Evolutionary conservation across 129 eudicot genomes (phyloP), one percentile per base, ranked within the genome.

Genomic region (Solidago caesia): DNA sequence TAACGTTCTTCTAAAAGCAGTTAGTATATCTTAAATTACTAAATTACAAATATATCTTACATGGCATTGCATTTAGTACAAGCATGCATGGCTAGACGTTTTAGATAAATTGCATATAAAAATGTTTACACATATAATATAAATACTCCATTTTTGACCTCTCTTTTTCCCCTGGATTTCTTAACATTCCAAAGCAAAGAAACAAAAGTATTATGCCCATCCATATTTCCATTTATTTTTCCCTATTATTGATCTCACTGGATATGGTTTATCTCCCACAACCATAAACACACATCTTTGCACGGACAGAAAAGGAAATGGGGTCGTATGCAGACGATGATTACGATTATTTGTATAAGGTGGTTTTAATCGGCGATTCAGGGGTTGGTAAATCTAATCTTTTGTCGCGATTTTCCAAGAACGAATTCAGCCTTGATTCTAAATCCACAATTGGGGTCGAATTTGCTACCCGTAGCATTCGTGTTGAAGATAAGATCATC

Each of bases 351-450:
- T 79, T 79, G 64, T 79, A 45, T 66, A 79, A 79, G 79, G 78
- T 79, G 7, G 79, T 79, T 46, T 26, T 79, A 61, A 79, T 79
- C 8, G 83, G 83, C 0, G 83, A 79, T 58, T 79, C 83, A 11
- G 78, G 83, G 46, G 83, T 79, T 1, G 83, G 83, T 57, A 79
- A 79, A 79, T 72, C 83, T 58, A 79, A 79, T 5, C 79, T 79
- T 72, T 56, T 79, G 74, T 79, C 79, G 2, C 69, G 83, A 33
- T 79, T 79, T 63, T 73, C 83, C 11, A 79, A 79, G 70, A 79
- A 79, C 62, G 83, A 79, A 66, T 79, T 79, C 78, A 79, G 83
- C 74, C 83, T 79, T 7, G 83, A 79, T 61, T 79, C 83, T 39
- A 73, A 73, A 51, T 79, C 83, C 46, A 79, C 83, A n/a, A 79